A percentile compares a stretch with the other conserved stretches of the same genome.
Evolutionary conservation across 805 yeast species (phyloP).

Genomic region (Lipomyces spencermartinsiae): DNA sequence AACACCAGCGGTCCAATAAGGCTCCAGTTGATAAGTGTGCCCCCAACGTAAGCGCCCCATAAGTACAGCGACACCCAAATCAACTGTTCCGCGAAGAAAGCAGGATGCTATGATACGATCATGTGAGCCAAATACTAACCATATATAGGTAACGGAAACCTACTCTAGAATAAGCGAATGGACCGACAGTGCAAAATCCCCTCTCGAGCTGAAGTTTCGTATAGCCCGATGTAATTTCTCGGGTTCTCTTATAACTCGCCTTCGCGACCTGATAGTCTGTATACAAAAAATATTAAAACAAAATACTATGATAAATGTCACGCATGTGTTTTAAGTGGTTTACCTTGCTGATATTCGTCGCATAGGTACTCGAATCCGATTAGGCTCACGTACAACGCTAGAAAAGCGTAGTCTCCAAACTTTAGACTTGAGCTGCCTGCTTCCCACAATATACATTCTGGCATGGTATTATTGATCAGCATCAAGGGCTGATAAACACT

Average conservation of each 20-base stretch:
- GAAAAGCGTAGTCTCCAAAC: slow-evolving; percentile 10
- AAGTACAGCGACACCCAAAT: slow-evolving; percentile 25
- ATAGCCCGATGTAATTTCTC: slow-evolving; percentile 6
- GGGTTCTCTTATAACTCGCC: neutral
- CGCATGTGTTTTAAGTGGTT: neutral
- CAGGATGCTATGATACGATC: slow-evolving; percentile 19
- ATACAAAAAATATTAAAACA: neutral
- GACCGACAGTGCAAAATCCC: slow-evolving; percentile 32
- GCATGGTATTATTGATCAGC: slow-evolving; percentile 19
- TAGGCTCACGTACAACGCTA: slow-evolving; percentile 3
- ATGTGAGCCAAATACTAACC: neutral
- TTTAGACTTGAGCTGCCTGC: slow-evolving; percentile 3
- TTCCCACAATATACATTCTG: slow-evolving; percentile 11
- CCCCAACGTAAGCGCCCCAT: slow-evolving; percentile 22
- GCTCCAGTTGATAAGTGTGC: slow-evolving; percentile 26
- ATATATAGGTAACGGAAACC: neutral
- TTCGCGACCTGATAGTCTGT: slow-evolving; percentile 19
- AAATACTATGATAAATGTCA: neutral
- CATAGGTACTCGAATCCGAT: slow-evolving; percentile 15
- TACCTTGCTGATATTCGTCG: slow-evolving; percentile 27
- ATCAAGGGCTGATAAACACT: slow-evolving; percentile 21
- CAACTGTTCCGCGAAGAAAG: slow-evolving; percentile 43
- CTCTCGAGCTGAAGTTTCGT: slow-evolving; percentile 16
- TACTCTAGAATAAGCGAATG: slow-evolving; percentile 28
- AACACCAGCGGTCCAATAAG: slow-evolving; percentile 15